These are phyloP conservation scores for Claviceps sp. DNA, from an alignment of 2,329 filamentous ascomycete species.

Conservation along the genomic window DNA sequence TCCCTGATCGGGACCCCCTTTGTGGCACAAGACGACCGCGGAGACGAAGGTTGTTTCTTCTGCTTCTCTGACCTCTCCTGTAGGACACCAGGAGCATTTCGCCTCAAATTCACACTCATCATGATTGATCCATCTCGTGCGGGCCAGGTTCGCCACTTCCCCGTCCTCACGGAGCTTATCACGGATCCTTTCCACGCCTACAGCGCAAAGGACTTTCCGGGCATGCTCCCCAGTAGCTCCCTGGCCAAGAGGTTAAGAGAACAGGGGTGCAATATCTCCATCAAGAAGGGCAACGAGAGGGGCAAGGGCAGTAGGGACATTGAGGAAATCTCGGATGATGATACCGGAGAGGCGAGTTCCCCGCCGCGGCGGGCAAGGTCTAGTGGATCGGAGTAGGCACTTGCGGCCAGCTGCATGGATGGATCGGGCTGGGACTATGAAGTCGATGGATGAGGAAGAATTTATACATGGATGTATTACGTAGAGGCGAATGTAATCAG, in stretches of 20 bases:
- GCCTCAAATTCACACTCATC: slow-evolving; percentile 61
- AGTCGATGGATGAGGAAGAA: no score
- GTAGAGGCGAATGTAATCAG: no score
- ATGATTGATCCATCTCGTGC: slow-evolving; percentile 50
- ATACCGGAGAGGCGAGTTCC: slow-evolving; percentile 7
- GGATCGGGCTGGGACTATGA: no score
- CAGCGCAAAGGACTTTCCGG: slow-evolving; percentile 75
- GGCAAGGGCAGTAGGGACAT: slow-evolving; percentile 12
- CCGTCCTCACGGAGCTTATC: slow-evolving; percentile 38
- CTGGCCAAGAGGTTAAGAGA: slow-evolving; percentile 62
- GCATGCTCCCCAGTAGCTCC: slow-evolving; percentile 65
- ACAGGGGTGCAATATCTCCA: slow-evolving; percentile 72
- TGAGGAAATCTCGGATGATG: slow-evolving; percentile 10
- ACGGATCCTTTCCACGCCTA: slow-evolving; percentile 68
- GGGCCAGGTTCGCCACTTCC: slow-evolving; percentile 31
- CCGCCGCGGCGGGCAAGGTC: background rate
- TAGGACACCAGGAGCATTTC: slow-evolving; percentile 62
- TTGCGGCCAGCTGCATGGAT: no score
- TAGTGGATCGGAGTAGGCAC: background rate
- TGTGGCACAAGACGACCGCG: slow-evolving; percentile 60
- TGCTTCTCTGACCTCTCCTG: slow-evolving; percentile 75
- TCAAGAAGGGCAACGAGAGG: slow-evolving; percentile 74
- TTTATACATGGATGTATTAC: no score
- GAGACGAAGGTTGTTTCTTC: slow-evolving; percentile 68
- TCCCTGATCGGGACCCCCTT: slow-evolving; percentile 66